Evolutionary conservation across 148 eudicot species (phyloP).

Genomic region (Beta vulgaris): DNA sequence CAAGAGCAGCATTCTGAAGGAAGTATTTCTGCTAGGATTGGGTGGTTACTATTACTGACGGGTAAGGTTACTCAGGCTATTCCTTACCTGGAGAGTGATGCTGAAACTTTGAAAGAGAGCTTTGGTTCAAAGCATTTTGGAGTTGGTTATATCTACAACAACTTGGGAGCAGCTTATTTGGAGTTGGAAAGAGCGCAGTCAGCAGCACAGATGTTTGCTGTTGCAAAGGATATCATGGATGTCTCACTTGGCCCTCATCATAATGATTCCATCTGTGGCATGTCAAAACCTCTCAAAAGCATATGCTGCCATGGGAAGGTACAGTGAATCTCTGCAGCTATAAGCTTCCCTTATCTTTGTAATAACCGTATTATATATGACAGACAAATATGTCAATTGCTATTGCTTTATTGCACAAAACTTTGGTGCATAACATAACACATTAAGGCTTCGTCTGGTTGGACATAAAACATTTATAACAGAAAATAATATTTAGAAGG

Average conservation of each 20-base stretch:
- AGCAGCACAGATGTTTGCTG: conserved; percentile 88
- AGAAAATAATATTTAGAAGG: too few relatives aligned
- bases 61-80: conserved; percentile 67
- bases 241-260: conserved; percentile 85
- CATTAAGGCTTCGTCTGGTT: too few relatives aligned
- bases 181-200: conserved; percentile 88
- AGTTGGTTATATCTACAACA: conserved; percentile 82
- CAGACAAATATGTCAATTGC: not conserved
- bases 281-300: conserved; percentile 90
- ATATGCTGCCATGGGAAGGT: conserved; percentile 90
- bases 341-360: not conserved
- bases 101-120: conserved; percentile 73
- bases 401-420: not conserved
- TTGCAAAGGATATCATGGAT: conserved; percentile 93
- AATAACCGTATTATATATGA: not conserved
- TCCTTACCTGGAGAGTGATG: conserved; percentile 79
- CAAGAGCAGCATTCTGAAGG: conserved; percentile 81
- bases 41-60: conserved; percentile 81
- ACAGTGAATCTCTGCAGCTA: conserved; percentile 11
- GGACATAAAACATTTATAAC: too few relatives aligned
- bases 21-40: conserved; percentile 73
- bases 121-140: conserved; percentile 81
- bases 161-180: conserved; percentile 88
- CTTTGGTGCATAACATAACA: not conserved
- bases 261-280: conserved; percentile 68